Conservation (phyloP, 805 yeast genomes). For the Clavispora carvajalis region DNA sequence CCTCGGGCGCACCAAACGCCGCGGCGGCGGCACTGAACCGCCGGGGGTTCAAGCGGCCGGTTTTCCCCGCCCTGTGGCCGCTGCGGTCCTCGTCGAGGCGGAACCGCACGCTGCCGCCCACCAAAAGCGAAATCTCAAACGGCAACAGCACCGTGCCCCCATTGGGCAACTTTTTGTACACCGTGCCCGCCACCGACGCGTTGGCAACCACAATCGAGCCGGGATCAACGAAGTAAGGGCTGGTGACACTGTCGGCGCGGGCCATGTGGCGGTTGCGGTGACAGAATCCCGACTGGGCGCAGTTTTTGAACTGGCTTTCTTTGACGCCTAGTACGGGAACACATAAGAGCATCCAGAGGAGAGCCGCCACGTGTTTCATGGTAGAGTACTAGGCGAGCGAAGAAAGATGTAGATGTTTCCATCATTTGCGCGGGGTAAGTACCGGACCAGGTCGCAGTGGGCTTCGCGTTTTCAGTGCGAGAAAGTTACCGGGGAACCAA, state of each 20-base stretch:
- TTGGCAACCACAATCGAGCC: slow-evolving; percentile 12
- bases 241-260: slow-evolving; percentile 6
- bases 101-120: slow-evolving; percentile 56
- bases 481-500: too few relatives aligned
- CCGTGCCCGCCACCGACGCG: slow-evolving; percentile 38
- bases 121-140: slow-evolving; percentile 51
- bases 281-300: slow-evolving; percentile 82
- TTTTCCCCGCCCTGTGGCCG: slow-evolving; percentile 5
- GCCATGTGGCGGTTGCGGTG: slow-evolving; percentile 71
- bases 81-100: slow-evolving; percentile 56
- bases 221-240: slow-evolving; percentile 21
- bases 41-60: slow-evolving; percentile 26
- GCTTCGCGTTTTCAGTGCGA: too few relatives aligned
- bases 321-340: slow-evolving; percentile 39
- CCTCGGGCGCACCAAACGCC: slow-evolving; percentile 7
- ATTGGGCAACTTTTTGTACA: slow-evolving; percentile 37
- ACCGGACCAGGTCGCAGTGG: too few relatives aligned
- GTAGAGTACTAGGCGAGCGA: neutral
- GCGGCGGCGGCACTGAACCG: slow-evolving; percentile 52
- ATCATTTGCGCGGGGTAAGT: too few relatives aligned
- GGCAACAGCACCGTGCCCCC: slow-evolving; percentile 38
- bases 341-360: neutral
- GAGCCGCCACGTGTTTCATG: neutral
- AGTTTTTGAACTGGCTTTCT: slow-evolving; percentile 65
- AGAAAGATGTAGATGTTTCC: neutral